Base-by-base conservation (phyloP, 1,284 basidiomycete species). In the Grifola frondosa region DNA sequence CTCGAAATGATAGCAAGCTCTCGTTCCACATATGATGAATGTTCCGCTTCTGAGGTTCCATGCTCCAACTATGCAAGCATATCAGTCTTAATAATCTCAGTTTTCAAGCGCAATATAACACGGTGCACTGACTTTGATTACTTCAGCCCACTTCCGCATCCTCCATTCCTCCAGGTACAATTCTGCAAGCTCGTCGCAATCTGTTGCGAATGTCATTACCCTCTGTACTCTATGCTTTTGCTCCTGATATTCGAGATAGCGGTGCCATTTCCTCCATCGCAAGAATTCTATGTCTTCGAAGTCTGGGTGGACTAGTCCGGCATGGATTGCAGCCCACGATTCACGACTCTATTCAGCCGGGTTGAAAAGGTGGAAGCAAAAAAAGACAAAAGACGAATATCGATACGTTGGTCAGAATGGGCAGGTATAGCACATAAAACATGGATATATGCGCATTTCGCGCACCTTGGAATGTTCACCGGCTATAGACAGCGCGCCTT, bases 401-500 rank as follows among this genome's bases (percentile, higher is more conserved):
- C n/a, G n/a, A n/a, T n/a, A n/a, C n/a, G n/a, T 19, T 8, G 36
- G 28, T 29, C 20, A 36, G 13, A 30, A n/a, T 29, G 21, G 29
- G 37, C 19, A 29, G 16, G 37, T 32, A n/a, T n/a, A n/a, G 23
- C 9, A 37, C 17, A 37, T 29, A 40, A n/a, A 40, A 26, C 22
- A 9, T 15, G 19, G 3, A 22, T 26, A 36, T 28, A 40, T 28
- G 20, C 30, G 28, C 12, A 11, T 11, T 26, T 12, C 9, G 12
- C 39, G 11, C 12, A 67, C 70, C 63, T 68, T 71, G 31, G 70
- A 73, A 50, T 70, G 67, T 56, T 75, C 68, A 16, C 72, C 71
- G 5, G 33, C 45, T 15, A 49, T 54, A 21, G 47, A 53, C 8
- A 59, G 57, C 28, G 59, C 54, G 8, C 53, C 59, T 25, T 64